Evolutionary conservation across 2,329 filamentous ascomycete species (phyloP).

Genomic region (Hypocreales sp.): DNA sequence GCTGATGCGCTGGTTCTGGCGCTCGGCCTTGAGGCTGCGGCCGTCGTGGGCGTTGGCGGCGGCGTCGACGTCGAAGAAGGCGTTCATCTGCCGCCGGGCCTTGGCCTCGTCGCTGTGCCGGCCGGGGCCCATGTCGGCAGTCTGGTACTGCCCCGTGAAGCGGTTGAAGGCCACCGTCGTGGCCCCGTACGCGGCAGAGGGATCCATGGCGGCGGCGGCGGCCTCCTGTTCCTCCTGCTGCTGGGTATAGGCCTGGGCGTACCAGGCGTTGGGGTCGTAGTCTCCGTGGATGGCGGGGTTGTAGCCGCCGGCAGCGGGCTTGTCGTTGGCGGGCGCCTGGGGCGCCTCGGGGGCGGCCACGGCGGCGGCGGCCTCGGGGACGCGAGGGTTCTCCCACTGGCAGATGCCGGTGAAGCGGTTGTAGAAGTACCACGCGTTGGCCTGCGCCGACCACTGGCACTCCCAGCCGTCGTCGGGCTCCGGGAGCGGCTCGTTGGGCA

Average conservation of each 20-base stretch:
- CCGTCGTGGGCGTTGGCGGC: slow-evolving; percentile 86
- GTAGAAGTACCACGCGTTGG: slow-evolving; percentile 66
- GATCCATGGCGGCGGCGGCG: slow-evolving; percentile 11
- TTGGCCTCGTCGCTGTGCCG: slow-evolving; percentile 80
- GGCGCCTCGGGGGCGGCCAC: slow-evolving; percentile 13
- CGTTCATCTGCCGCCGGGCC: slow-evolving; percentile 74
- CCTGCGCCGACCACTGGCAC: slow-evolving; percentile 55
- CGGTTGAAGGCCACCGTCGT: slow-evolving; percentile 74
- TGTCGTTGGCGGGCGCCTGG: slow-evolving; percentile 19
- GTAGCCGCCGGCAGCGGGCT: slow-evolving; percentile 54
- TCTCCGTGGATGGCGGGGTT: slow-evolving; percentile 92
- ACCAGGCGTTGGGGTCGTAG: slow-evolving; percentile 93
- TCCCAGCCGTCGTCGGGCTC: slow-evolving; percentile 63
- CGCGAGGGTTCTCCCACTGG: slow-evolving; percentile 79
- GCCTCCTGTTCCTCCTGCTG: slow-evolving; percentile 15
- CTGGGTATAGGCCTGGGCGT: slow-evolving; percentile 48
- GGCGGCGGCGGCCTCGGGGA: slow-evolving; percentile 29
- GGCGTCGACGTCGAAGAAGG: slow-evolving; percentile 91
- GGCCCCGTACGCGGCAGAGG: slow-evolving; percentile 39
- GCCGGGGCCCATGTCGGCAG: slow-evolving; percentile 49
- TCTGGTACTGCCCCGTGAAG: slow-evolving; percentile 75
- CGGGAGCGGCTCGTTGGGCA: slow-evolving; percentile 27
- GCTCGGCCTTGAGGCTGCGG: slow-evolving; percentile 78
- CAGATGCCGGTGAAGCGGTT: slow-evolving; percentile 62
- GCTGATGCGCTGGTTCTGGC: slow-evolving; percentile 66